Percentiles rank a stretch among this genome's conserved stretches.
phyloP scores from a whole-genome alignment of 2,329 filamentous ascomycete genomes.

The Botrytis pseudocinerea region DNA sequence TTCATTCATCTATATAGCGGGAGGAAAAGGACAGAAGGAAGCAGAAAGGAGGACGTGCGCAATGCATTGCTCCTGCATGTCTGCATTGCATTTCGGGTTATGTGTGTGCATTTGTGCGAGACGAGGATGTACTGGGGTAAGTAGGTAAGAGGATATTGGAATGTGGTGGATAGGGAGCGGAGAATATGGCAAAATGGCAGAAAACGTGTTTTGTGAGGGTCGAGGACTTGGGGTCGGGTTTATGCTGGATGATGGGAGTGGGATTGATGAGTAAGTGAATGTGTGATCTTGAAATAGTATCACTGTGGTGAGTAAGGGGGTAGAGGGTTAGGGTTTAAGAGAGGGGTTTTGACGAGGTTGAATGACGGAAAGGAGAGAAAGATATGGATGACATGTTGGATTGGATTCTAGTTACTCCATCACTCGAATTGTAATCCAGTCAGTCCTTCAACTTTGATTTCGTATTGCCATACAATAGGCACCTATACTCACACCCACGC shows the following conservation, averaged over 20 bases:
- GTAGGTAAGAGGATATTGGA: neutral
- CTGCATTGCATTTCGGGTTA: neutral
- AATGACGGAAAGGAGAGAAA: neutral
- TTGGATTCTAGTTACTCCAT: neutral
- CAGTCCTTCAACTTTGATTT: neutral
- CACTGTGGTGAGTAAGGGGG: neutral
- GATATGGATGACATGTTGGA: neutral
- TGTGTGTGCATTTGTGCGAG: neutral
- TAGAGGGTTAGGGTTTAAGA: neutral
- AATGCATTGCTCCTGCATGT: neutral
- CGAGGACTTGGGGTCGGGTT: neutral
- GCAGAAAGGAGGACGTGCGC: neutral
- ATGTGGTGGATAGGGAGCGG: neutral
- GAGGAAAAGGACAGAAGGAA: neutral
- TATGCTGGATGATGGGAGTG: neutral
- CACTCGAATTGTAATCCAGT: neutral
- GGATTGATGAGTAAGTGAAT: neutral
- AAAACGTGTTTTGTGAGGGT: neutral
- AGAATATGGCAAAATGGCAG: neutral
- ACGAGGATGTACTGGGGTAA: neutral
- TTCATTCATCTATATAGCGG: neutral
- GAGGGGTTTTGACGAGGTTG: neutral
- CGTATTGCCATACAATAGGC: neutral
- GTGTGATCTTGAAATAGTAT: neutral
- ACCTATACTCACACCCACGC: neutral